Conservation (phyloP, 805 yeast species). For the Starmerella sp. region DNA sequence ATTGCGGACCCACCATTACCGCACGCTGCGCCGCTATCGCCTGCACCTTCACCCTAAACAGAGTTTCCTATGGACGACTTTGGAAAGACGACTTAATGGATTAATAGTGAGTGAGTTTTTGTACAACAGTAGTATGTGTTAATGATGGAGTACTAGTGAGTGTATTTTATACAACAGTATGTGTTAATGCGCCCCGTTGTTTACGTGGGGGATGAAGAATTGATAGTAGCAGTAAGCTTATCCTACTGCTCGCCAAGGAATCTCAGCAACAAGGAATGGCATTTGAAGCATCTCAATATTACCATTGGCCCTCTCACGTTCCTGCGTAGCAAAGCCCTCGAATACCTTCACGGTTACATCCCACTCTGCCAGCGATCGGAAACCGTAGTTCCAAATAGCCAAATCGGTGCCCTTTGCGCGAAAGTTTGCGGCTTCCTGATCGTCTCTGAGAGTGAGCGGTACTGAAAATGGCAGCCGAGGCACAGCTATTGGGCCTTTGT, state of each 20-base stretch:
- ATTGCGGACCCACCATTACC: too few relatives aligned
- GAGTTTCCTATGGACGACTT: background rate
- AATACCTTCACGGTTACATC: conserved; percentile 28
- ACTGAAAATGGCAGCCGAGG: conserved; percentile 22
- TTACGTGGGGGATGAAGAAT: background rate
- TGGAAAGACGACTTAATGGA: too few relatives aligned
- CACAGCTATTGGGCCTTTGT: background rate
- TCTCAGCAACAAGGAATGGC: conserved; percentile 32
- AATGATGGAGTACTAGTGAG: background rate
- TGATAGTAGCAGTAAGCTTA: background rate
- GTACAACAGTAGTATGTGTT: background rate
- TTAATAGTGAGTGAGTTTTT: background rate
- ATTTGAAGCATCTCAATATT: conserved; percentile 20
- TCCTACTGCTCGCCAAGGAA: conserved; percentile 9
- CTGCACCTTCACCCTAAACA: background rate
- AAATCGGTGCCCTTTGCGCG: conserved; percentile 14
- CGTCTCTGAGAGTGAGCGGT: background rate
- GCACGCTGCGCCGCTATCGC: background rate
- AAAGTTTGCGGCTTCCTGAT: background rate
- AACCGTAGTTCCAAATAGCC: conserved; percentile 31
- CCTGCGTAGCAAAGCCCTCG: conserved; percentile 29
- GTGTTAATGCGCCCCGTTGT: background rate
- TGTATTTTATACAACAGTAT: background rate
- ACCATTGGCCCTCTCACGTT: conserved; percentile 24
- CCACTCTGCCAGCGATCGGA: conserved; percentile 34